Evolutionary conservation across 2,329 filamentous ascomycete species (phyloP), one percentile per base, ranked within the genome.

Genomic region (Colletotrichum liaoningense): DNA sequence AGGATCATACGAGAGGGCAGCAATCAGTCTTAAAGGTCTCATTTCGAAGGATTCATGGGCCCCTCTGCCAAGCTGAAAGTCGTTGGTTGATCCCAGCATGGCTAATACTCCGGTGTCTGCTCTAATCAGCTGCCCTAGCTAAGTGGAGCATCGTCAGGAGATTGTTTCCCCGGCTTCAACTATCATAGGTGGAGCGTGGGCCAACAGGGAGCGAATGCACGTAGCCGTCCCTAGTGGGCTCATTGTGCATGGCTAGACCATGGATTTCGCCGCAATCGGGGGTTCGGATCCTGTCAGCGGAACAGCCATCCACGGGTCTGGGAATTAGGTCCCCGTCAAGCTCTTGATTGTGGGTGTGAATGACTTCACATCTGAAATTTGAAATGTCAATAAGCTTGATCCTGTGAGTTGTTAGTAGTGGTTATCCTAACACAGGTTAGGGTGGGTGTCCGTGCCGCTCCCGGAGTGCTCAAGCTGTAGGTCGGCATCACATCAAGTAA

Each of bases 41-140:
- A 26, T 26, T 49, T 33, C 22, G 12, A 63, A 63, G 46, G 60
- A 63, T 63, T 46, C 28, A 28, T 3, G 35, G 19, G 28, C 60
- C 60, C 60, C 46, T 54, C 42, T 62, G 60, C 60, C 60, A 63
- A 63, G 46, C 30, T 30, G n/a, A 54, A 19, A 22, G 60, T 63
- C 4, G 59, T 63, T 63, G 60, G 60, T 9, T 54, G 42, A 30
- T 24, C 26, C 60, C 6, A 28, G 60, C n/a, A 11, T 33, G 28
- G n/a, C 19, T n/a, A 33, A 14, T 42, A 35, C 30, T 26, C 11
- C 5, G 60, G 6, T 54, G 28, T 28, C n/a, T 54, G 28, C 30
- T 63, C 42, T 26, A 35, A 30, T 63, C 46, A 33, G 5, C 26
- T 24, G 22, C 59, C 8, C 16, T 16, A 49, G 2, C 38, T 1